These are phyloP conservation scores for Syzygium syzygioides DNA, from an alignment of 441 rosid genomes.

Conservation along the genomic window DNA sequence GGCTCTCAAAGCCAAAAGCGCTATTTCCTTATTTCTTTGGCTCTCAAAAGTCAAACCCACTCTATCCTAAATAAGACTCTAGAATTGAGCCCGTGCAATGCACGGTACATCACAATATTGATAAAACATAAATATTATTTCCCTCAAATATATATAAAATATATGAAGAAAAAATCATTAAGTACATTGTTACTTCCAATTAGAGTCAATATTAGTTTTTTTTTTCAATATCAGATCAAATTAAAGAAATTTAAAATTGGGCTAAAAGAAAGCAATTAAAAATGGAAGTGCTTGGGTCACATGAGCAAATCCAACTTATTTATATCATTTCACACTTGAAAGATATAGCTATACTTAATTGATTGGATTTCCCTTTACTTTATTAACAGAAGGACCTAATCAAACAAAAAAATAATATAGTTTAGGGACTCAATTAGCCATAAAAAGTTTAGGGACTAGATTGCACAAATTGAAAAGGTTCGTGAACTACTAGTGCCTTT, in stretches of 20 bases:
- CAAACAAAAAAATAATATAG: not conserved
- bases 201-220: not conserved
- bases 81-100: not conserved
- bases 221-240: not conserved
- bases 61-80: not conserved
- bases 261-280: not conserved
- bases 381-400: not conserved
- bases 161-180: not conserved
- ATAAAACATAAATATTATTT: not conserved
- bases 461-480: not conserved
- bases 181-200: not conserved
- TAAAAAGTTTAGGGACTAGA: not conserved
- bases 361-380: not conserved
- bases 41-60: not conserved
- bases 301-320: not conserved
- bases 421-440: not conserved
- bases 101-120: not conserved
- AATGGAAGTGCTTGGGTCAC: not conserved
- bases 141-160: not conserved
- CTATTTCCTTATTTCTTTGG: not conserved
- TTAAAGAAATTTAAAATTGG: not conserved
- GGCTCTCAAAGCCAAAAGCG: not conserved
- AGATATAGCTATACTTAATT: not conserved
- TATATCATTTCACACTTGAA: not conserved
- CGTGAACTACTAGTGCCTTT: not conserved